Conservation (phyloP, 176 grass and related monocot genomes). For the Eragrostis nindensis region DNA sequence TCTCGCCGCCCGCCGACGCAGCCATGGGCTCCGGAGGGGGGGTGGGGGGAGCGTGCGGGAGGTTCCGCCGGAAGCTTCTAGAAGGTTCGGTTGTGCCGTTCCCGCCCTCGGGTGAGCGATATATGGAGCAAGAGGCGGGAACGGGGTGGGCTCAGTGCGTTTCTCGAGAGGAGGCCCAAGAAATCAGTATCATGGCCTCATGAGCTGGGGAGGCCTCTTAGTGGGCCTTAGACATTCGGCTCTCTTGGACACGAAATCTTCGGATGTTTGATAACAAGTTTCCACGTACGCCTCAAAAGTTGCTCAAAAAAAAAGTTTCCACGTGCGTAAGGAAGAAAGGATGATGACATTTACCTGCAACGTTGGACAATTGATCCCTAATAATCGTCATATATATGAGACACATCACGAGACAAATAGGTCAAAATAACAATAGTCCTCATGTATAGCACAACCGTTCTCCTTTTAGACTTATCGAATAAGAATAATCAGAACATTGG, state of each 20-base stretch:
- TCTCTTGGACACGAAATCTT: too few species aligned
- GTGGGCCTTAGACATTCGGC: not conserved
- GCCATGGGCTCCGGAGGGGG: slow-evolving; percentile 7
- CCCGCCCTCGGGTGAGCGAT: not conserved
- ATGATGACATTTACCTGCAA: not conserved
- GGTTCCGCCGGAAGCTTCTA: slow-evolving; percentile 31
- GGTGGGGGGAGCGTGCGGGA: not conserved
- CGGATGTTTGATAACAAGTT: too few species aligned
- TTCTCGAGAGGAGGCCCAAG: not conserved
- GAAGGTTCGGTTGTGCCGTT: slow-evolving; percentile 24
- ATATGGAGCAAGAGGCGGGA: slow-evolving; percentile 7
- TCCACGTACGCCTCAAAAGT: too few species aligned
- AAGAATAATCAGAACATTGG: not conserved
- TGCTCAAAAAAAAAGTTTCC: not conserved
- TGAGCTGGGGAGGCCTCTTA: not conserved
- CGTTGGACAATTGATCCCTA: not conserved
- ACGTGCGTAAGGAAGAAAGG: not conserved
- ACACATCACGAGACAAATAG: not conserved
- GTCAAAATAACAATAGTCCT: not conserved
- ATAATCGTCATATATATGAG: not conserved
- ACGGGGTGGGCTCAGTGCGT: not conserved
- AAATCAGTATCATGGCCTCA: not conserved
- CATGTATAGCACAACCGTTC: too few species aligned
- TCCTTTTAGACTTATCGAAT: too few species aligned
- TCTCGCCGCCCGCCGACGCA: slow-evolving; percentile 42